Evolutionary conservation across 2,329 filamentous ascomycete species (phyloP).

Genomic region (Chaetomiaceae sp.): DNA sequence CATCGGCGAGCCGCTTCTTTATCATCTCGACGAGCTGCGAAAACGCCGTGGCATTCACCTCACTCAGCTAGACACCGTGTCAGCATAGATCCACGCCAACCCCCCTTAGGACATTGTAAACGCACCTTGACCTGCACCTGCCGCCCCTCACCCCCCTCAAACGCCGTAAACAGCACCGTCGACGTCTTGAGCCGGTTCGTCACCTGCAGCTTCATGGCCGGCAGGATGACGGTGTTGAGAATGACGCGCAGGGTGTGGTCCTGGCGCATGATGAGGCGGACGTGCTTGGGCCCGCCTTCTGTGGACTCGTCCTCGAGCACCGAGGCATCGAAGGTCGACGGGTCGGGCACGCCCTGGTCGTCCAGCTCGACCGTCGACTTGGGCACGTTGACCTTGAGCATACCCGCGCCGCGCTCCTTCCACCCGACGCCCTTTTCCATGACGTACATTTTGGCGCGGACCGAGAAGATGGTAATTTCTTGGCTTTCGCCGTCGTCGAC

Average conservation of each 20-base stretch:
- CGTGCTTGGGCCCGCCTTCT: constrained; percentile 41
- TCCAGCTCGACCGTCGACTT: constrained; percentile 53
- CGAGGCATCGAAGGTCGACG: constrained; percentile 54
- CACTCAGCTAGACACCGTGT: constrained; percentile 21
- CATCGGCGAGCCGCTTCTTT: constrained; percentile 24
- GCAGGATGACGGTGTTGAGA: constrained; percentile 76
- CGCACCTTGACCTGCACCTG: constrained; percentile 59
- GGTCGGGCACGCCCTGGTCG: constrained; percentile 45
- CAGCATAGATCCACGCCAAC: not conserved
- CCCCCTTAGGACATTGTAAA: too few species aligned
- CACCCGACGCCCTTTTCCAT: constrained; percentile 69
- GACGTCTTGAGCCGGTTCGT: constrained; percentile 69
- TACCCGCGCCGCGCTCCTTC: constrained; percentile 85
- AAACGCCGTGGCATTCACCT: constrained; percentile 26
- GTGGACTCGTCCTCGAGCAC: constrained; percentile 44
- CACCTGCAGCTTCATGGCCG: constrained; percentile 74
- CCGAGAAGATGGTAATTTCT: constrained; percentile 69
- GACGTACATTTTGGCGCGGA: constrained; percentile 80
- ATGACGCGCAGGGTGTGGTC: constrained; percentile 85
- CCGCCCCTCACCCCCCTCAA: constrained; percentile 52
- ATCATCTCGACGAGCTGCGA: constrained; percentile 24
- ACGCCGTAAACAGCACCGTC: constrained; percentile 61
- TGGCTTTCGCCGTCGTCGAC: constrained; percentile 85
- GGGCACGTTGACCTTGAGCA: constrained; percentile 77
- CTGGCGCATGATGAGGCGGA: constrained; percentile 83